Base-by-base conservation (phyloP, 2,329 filamentous ascomycete species). In the Aphanoascus verrucosus region DNA sequence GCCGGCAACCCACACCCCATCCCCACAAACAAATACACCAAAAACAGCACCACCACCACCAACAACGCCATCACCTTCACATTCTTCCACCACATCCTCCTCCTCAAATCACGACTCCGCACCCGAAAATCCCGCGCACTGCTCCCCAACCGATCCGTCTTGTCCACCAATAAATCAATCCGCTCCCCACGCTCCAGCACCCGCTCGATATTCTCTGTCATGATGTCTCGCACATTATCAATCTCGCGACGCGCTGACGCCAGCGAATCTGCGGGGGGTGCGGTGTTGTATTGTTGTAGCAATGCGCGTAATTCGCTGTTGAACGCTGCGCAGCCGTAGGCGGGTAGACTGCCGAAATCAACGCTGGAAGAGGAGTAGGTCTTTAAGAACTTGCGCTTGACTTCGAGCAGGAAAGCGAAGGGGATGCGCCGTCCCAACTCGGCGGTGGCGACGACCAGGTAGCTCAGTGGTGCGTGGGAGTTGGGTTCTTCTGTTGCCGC, bases 61-160 rank as follows among this genome's bases (percentile, higher is more conserved):
- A 96, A 65, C 61, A 98, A 69, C 5, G 81, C 84, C 89, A 97
- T 95, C 61, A 98, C 72, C 74, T 94, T 94, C 44, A 94, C 80
- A 69, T 98, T 97, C 83, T 97, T 97, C 91, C 91, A 97, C 93
- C 93, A 98, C 93, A 98, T 97, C 71, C 85, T 80, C 65, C 94
- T 80, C 74, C 93, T 86, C 62, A 98, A 70, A 0, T 88, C 89
- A 23, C 89, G 77, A 67, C 86, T 94, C 61, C 91, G 78, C 15
- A 97, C 84, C 50, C 93, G 77, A 67, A 98, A 98, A 67, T 98
- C 93, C 62, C 84, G 78, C 51, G 93, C 89, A 67, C 83, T 93
- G 28, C 87, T 88, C 12, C 91, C 93, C 38, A 98, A 71, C 42
- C 89, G 78, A 67, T 96, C 91, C 47, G 94, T 98, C 81, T 98